Base-by-base conservation (phyloP, 306 rosid genomes). In the Acacia confusa region DNA sequence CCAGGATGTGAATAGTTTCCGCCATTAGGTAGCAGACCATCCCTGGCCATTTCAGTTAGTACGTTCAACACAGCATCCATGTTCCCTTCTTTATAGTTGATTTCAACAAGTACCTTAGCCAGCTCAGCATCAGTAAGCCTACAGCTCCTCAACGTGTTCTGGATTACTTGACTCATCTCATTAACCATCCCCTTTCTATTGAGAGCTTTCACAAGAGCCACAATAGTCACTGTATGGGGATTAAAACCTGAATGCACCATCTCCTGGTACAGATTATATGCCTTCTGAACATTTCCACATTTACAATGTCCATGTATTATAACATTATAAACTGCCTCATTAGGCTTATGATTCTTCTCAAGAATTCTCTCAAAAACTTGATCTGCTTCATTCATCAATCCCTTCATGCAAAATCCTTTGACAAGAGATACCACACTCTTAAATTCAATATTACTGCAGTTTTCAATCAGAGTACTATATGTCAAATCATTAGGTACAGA, bases 341-440 rank as follows among this genome's bases (percentile, higher is more conserved):
- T 75, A 44, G 97, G 92, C 83, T 67, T 81, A 85, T 88, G 67
- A 77, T 86, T 85, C 81, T 78, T 92, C 80, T 80, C 82, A 76
- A 88, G 85, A 92, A 92, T 91, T 20, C 87, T 85, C 82, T 89
- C 85, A 45, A 92, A 85, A 76, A 91, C 95, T 85, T 41, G 86
- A 57, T 92, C 97, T 22, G 97, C 97, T 82, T 95, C 94, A 79
- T 88, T 81, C 97, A 92, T 91, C 85, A 95, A 87, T 61, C 97
- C 97, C 89, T 91, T 95, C 94, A 87, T 89, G 81, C 97, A 92
- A 84, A 95, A 95, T 61, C 98, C 97, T 86, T 92, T 92, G 20
- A 92, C 84, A 77, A 95, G 97, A 78, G 91, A 94, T 25, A 79
- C 91, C 60, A 87, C 91, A 75, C 92, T 88, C 88, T 87, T 92